Conservation (phyloP, 2,329 filamentous ascomycete genomes). For the Mycosphaerelloides madeirae region DNA sequence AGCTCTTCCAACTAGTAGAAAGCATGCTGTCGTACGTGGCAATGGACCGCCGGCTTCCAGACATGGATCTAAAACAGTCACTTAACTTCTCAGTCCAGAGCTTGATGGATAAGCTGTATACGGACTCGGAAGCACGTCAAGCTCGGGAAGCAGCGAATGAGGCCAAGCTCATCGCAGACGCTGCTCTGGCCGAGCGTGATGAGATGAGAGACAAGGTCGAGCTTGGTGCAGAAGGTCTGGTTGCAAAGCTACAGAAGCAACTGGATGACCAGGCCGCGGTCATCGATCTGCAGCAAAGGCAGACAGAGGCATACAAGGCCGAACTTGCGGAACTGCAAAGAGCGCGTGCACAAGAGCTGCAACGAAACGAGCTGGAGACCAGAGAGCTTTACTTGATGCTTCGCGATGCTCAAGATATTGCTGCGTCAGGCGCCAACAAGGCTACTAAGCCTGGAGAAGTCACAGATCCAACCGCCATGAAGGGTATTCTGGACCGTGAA, state of each 20-base stretch:
- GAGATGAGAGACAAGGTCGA: conserved; percentile 87
- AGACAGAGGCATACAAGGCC: conserved; percentile 81
- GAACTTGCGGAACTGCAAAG: conserved; percentile 84
- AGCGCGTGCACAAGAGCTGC: conserved; percentile 80
- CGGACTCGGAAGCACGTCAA: conserved; percentile 88
- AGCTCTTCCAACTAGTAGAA: conserved; percentile 97
- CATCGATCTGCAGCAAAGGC: conserved; percentile 81
- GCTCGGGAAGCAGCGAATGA: conserved; percentile 88
- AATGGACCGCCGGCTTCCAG: conserved; percentile 91
- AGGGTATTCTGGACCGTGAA: conserved; percentile 89
- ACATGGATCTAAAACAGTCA: conserved; percentile 97
- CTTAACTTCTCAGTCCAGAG: conserved; percentile 96
- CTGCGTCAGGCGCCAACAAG: conserved; percentile 75
- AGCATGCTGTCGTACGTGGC: conserved; percentile 99
- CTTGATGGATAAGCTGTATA: conserved; percentile 90
- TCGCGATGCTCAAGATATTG: conserved; percentile 91
- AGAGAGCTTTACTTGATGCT: conserved; percentile 98
- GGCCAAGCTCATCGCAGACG: conserved; percentile 87
- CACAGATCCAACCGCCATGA: conserved; percentile 72
- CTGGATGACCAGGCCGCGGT: conserved; percentile 88
- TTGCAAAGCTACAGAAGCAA: conserved; percentile 87
- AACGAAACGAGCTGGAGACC: conserved; percentile 92
- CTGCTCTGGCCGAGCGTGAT: conserved; percentile 92
- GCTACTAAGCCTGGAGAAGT: conserved; percentile 48
- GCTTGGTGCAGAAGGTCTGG: conserved; percentile 85